A percentile compares a stretch with the other conserved stretches of the same genome.
Conservation (phyloP, 2,329 filamentous ascomycete genomes). For the Ophiobolus disseminans region DNA sequence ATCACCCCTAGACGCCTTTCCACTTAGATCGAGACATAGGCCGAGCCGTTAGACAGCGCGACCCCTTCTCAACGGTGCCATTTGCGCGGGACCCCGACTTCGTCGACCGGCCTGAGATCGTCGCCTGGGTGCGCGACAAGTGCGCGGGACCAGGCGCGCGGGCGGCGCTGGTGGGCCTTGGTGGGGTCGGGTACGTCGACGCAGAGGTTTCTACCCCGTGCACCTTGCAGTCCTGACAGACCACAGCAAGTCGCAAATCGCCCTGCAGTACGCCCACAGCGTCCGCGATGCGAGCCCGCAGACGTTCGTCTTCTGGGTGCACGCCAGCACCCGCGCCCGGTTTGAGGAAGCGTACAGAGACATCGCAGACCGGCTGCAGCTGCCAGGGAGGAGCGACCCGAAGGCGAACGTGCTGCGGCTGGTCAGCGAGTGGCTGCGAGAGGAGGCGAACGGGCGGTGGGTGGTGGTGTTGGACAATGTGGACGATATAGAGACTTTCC, state of each 20-base stretch:
- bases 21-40: background rate
- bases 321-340: constrained; percentile 26
- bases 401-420: constrained; percentile 18
- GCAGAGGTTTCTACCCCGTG: background rate
- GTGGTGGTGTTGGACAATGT: constrained; percentile 25
- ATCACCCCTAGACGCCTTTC: background rate
- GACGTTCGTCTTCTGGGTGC: constrained; percentile 23
- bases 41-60: constrained; percentile 2
- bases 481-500: constrained; percentile 16
- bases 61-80: constrained; percentile 32
- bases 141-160: constrained; percentile 37
- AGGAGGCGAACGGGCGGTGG: constrained; percentile 18
- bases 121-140: constrained; percentile 33
- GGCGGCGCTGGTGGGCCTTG: constrained; percentile 34
- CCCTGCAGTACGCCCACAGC: constrained; percentile 7
- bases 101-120: constrained; percentile 26
- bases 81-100: constrained; percentile 31
- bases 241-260: constrained; percentile 20
- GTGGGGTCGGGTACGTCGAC: background rate
- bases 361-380: constrained; percentile 19
- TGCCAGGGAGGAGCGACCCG: constrained; percentile 12
- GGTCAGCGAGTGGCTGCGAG: constrained; percentile 16
- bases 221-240: constrained; percentile 2
- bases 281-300: constrained; percentile 10
- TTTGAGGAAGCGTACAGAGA: constrained; percentile 20